Percentiles rank a stretch among this genome's conserved stretches.
These are phyloP conservation scores for Hypoxylon sp. DNA, from an alignment of 2,329 filamentous ascomycete species.

Conservation along the genomic window DNA sequence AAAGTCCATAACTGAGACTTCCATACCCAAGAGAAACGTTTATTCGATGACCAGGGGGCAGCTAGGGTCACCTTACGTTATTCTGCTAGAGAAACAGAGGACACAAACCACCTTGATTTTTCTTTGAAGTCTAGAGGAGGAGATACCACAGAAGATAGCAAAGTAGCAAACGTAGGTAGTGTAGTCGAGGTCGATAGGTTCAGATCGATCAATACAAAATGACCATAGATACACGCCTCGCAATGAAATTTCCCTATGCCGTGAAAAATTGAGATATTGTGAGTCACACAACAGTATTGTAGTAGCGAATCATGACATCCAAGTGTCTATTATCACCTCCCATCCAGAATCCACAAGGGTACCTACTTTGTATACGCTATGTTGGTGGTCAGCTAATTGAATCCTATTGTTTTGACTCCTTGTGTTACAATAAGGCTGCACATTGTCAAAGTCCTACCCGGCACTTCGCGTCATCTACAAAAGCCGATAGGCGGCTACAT, in stretches of 20 bases:
- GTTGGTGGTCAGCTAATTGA: background rate
- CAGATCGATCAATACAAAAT: constrained; percentile 1
- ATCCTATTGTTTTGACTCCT: constrained; percentile 12
- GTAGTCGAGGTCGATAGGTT: background rate
- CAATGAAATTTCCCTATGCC: background rate
- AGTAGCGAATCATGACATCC: background rate
- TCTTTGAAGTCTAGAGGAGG: constrained; percentile 2
- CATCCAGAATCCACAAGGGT: background rate
- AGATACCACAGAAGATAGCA: background rate
- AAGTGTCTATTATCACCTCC: constrained; percentile 4
- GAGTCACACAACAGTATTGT: background rate
- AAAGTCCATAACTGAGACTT: background rate
- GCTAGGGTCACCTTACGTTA: constrained; percentile 13
- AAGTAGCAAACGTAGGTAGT: background rate
- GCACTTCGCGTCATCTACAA: constrained; percentile 14
- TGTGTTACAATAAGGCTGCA: constrained; percentile 1
- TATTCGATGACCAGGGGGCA: constrained; percentile 2
- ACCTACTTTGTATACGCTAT: background rate
- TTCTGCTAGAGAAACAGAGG: background rate
- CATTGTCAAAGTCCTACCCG: constrained; percentile 13
- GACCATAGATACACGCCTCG: background rate
- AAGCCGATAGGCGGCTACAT: background rate
- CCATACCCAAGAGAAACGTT: constrained; percentile 8
- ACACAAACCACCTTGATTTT: background rate
- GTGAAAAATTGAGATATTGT: constrained; percentile 1